Conservation (phyloP, 2,329 filamentous ascomycete species). For the Sclerotinia nivalis region DNA sequence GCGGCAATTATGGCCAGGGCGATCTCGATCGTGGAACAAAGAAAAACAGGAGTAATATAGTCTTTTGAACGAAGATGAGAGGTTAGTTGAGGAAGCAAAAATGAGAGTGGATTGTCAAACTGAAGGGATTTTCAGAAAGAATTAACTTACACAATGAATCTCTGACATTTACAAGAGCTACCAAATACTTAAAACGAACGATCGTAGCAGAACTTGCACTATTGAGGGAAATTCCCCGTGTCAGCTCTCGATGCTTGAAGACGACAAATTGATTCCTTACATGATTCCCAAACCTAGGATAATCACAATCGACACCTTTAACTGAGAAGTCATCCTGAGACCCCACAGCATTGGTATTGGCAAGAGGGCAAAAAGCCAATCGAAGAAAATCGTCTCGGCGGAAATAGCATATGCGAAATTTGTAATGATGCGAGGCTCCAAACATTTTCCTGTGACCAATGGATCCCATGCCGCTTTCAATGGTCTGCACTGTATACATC, state of each 20-base stretch:
- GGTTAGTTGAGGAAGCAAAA: neutral
- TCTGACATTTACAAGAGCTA: neutral
- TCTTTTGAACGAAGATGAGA: neutral
- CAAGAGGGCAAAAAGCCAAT: conserved; percentile 19
- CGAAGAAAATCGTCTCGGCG: conserved; percentile 20
- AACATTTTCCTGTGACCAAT: neutral
- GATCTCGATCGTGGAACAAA: conserved; percentile 9
- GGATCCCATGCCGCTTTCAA: neutral
- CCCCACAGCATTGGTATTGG: conserved; percentile 20
- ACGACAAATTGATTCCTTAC: neutral
- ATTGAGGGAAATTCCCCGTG: too few species aligned
- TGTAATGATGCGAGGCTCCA: neutral
- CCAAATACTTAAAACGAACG: conserved; percentile 9
- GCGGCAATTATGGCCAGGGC: conserved; percentile 9
- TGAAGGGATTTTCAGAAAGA: neutral
- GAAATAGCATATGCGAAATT: conserved; percentile 16
- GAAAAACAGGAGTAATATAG: neutral
- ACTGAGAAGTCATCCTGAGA: conserved; percentile 2
- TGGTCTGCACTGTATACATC: conserved; percentile 10
- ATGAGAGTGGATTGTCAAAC: too few species aligned
- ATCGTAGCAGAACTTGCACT: conserved; percentile 21
- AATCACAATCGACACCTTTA: neutral
- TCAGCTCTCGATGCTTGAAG: neutral
- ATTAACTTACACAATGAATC: conserved; percentile 15
- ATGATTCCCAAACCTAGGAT: conserved; percentile 12